These are phyloP conservation scores for Saturnispora serradocipensis DNA, from an alignment of 805 yeast genomes.

Conservation along the genomic window DNA sequence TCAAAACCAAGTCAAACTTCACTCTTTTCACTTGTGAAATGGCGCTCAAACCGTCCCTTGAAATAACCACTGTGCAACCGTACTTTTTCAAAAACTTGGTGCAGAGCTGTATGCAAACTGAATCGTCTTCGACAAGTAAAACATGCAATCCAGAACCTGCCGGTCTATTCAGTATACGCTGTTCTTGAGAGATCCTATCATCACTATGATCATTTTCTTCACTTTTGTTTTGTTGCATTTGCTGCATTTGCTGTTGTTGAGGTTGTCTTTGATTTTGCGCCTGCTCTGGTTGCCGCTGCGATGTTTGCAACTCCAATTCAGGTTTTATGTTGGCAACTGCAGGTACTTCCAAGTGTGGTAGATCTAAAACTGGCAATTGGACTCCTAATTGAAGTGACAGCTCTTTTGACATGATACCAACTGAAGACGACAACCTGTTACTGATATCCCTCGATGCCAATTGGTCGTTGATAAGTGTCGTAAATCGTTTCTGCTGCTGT, in stretches of 20 bases:
- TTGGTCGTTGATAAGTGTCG: constrained; percentile 53
- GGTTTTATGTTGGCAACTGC: not conserved
- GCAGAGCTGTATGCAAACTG: constrained; percentile 74
- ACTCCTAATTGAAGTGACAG: constrained; percentile 42
- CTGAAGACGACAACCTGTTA: constrained; percentile 27
- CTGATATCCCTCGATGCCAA: constrained; percentile 46
- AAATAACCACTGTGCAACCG: constrained; percentile 90
- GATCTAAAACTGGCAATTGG: constrained; percentile 54
- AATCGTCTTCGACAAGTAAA: constrained; percentile 70
- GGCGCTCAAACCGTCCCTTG: constrained; percentile 86
- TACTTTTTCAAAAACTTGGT: constrained; percentile 73
- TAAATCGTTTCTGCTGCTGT: constrained; percentile 46
- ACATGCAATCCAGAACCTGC: constrained; percentile 47
- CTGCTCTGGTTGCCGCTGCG: constrained; percentile 2
- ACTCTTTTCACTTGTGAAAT: constrained; percentile 64
- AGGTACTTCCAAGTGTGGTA: constrained; percentile 28
- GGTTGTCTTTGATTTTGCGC: not conserved
- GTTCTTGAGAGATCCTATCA: constrained; percentile 7
- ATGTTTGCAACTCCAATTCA: not conserved
- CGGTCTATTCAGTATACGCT: constrained; percentile 22
- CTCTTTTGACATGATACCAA: not conserved
- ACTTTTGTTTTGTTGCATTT: not conserved
- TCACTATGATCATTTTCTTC: not conserved
- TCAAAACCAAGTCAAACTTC: constrained; percentile 65
- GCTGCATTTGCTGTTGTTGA: constrained; percentile 6